Evolutionary conservation across 805 yeast genomes (phyloP).

Genomic region (Lipomyces chichibuensis): DNA sequence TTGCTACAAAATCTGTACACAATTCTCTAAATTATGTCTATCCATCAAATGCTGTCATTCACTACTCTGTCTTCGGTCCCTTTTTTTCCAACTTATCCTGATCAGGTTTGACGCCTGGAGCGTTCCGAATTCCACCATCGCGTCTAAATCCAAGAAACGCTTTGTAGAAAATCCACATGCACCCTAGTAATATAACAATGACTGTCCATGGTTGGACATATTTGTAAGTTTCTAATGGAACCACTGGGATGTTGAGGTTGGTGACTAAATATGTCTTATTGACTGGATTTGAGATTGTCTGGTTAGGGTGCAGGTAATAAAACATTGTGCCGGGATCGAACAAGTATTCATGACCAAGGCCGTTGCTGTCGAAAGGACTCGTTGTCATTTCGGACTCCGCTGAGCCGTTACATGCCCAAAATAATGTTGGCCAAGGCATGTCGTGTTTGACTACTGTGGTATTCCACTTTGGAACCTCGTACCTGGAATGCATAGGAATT

Average conservation of each 20-base stretch:
- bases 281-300: constrained; percentile 14
- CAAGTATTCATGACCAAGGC: constrained; percentile 51
- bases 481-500: constrained; percentile 57
- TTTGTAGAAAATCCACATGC: constrained; percentile 33
- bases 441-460: constrained; percentile 34
- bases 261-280: constrained; percentile 35
- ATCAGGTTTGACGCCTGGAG: constrained; percentile 14
- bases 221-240: constrained; percentile 43
- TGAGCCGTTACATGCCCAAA: constrained; percentile 55
- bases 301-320: constrained; percentile 43
- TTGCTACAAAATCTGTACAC: neutral
- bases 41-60: neutral
- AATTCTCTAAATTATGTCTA: neutral
- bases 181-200: constrained; percentile 41
- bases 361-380: constrained; percentile 49
- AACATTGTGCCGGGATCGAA: constrained; percentile 54
- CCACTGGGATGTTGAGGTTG: constrained; percentile 50
- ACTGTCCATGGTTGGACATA: constrained; percentile 47
- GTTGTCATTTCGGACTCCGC: constrained; percentile 38
- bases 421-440: constrained; percentile 50
- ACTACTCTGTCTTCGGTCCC: constrained; percentile 26
- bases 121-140: constrained; percentile 31
- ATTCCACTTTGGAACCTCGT: constrained; percentile 48
- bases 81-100: constrained; percentile 22
- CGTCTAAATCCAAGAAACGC: constrained; percentile 17